Base-by-base conservation (phyloP, 1,284 basidiomycete species). In the Rhizoctonia solani region DNA sequence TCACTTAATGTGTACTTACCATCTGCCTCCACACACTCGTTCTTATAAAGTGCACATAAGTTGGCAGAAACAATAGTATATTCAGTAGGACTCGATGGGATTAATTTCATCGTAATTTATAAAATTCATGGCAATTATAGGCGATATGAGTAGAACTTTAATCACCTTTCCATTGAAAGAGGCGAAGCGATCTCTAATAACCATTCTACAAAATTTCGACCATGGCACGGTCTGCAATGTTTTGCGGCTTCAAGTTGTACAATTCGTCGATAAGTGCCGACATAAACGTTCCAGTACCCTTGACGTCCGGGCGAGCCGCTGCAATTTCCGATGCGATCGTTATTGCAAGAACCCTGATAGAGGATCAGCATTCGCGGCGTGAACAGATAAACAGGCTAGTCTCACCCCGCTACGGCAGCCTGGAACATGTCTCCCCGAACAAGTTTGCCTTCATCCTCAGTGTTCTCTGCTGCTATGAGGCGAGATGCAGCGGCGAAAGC, bases 291-390 rank as follows among this genome's bases (percentile, higher is more conserved):
- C 93, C 93, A 3, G 93, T 89, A 0, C 95, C 95, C 54, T 80
- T 81, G 25, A 96, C 92, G 68, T 89, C 85, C 1, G 79, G 73
- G 50, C 87, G 81, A n/a, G 76, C 76, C 0, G 86, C 89, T 0
- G 95, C 94, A 5, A 87, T 74, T 77, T 98, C 92, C 8, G 92
- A 87, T 1, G 93, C 94, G 37, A 97, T 80, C 1, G 89, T 96
- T 73, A 95, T 80, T 0, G 88, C 87, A 54, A 95, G 79, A 0
- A 95, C 84, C 1, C 92, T 93, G 74, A 6, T 11, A 11, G 44
- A 21, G n/a, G 44, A 14, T 39, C 16, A 8, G 37, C 16, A n/a
- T n/a, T n/a, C n/a, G n/a, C n/a, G n/a, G n/a, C n/a, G n/a, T n/a
- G n/a, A n/a, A n/a, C n/a, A n/a, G n/a, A n/a, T n/a, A n/a, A n/a